A percentile compares a stretch with the other conserved stretches of the same genome.
Conservation (phyloP, 768 basidiomycete species). For the Jaapia argillacea region DNA sequence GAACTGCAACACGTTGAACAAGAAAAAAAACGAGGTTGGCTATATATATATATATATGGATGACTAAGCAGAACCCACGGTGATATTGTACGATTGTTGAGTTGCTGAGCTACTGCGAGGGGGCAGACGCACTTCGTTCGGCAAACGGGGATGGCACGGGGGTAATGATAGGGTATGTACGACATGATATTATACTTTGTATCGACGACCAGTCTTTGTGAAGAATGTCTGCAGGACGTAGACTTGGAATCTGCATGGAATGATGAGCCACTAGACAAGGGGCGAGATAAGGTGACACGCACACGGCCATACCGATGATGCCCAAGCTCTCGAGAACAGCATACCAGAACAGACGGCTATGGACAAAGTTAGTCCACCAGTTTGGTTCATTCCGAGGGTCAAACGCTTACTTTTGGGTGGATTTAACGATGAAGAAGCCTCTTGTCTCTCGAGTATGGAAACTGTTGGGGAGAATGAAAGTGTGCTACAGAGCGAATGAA, state of each 20-base stretch:
- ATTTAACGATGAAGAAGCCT: conserved; percentile 87
- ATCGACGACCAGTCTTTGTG: conserved; percentile 82
- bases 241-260: conserved; percentile 63
- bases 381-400: too few relatives aligned
- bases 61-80: too few relatives aligned
- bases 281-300: conserved; percentile 22
- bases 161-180: too few relatives aligned
- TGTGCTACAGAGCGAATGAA: background rate
- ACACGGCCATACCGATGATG: conserved; percentile 84
- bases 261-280: conserved; percentile 2
- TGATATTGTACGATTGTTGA: too few relatives aligned
- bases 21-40: too few relatives aligned
- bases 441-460: conserved; percentile 93
- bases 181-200: conserved; percentile 67
- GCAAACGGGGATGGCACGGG: too few relatives aligned
- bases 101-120: too few relatives aligned
- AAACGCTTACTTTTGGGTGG: conserved; percentile 65
- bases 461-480: conserved; percentile 27
- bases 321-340: conserved; percentile 71
- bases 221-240: conserved; percentile 95
- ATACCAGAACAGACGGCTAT: conserved; percentile 90
- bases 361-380: too few relatives aligned
- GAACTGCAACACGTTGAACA: too few relatives aligned
- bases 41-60: too few relatives aligned
- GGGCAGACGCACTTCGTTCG: too few relatives aligned